Conservation (phyloP, 1,284 basidiomycete genomes). For the Agroathelia rolfsii region DNA sequence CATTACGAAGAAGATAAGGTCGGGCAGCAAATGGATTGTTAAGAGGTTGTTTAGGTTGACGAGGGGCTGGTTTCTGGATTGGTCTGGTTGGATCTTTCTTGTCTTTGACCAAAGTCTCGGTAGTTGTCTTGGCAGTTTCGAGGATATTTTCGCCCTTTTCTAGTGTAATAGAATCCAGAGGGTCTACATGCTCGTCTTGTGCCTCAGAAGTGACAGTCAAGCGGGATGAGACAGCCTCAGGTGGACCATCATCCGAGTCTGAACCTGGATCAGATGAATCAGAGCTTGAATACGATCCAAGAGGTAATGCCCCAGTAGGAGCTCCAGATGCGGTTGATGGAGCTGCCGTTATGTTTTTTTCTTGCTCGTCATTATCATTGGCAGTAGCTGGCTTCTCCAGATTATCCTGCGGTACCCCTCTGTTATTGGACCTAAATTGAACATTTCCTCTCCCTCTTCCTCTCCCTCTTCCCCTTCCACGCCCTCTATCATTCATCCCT, state of each 20-base stretch:
- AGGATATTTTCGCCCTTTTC: background rate
- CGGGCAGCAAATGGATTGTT: conserved; percentile 62
- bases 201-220: conserved; percentile 9
- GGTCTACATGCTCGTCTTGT: conserved; percentile 6
- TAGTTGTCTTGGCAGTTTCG: conserved; percentile 1
- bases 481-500: conserved; percentile 10
- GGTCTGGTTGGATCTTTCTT: conserved; percentile 7
- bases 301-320: background rate
- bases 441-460: conserved; percentile 19
- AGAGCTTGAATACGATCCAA: conserved; percentile 9
- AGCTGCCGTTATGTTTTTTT: background rate
- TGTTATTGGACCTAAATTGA: too few species aligned
- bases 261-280: conserved; percentile 23
- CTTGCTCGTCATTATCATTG: too few species aligned
- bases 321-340: conserved; percentile 2
- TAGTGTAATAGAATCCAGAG: conserved; percentile 3
- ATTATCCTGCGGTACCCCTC: conserved; percentile 7
- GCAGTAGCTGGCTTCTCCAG: conserved; percentile 7
- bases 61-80: conserved; percentile 22
- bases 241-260: conserved; percentile 34
- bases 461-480: conserved; percentile 14
- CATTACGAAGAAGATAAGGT: conserved; percentile 65
- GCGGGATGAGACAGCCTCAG: conserved; percentile 59
- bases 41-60: conserved; percentile 43
- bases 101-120: too few species aligned